Conservation (phyloP, 176 grass and related monocot species). For the maize (Zea mays) region Zm-B73-REFERENCE-NAM-5.0 NC_050097.1:91880001-91880500, state of each 20-base stretch:
- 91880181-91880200: slow-evolving; percentile 45
- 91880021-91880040: no score
- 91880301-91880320: slow-evolving; percentile 24
- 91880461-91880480: neutral
- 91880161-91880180: slow-evolving; percentile 30
- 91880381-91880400: slow-evolving; percentile 55
- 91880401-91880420: slow-evolving; percentile 52
- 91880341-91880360: neutral
- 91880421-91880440: slow-evolving; percentile 48
- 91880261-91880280: slow-evolving; percentile 50
- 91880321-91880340: slow-evolving; percentile 10
- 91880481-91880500: slow-evolving; percentile 67
- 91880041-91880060: neutral
- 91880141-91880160: slow-evolving; percentile 11
- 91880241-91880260: slow-evolving; percentile 36
- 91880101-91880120: neutral
- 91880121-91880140: neutral
- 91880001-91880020: no score
- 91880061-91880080: neutral
- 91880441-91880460: slow-evolving; percentile 22
- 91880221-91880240: slow-evolving; percentile 52
- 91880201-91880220: slow-evolving; percentile 59
- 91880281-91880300: slow-evolving; percentile 42
- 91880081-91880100: neutral
- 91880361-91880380: neutral